phyloP scores from a whole-genome alignment of 179 eudicot genomes.

The Beta macrorhiza region DNA sequence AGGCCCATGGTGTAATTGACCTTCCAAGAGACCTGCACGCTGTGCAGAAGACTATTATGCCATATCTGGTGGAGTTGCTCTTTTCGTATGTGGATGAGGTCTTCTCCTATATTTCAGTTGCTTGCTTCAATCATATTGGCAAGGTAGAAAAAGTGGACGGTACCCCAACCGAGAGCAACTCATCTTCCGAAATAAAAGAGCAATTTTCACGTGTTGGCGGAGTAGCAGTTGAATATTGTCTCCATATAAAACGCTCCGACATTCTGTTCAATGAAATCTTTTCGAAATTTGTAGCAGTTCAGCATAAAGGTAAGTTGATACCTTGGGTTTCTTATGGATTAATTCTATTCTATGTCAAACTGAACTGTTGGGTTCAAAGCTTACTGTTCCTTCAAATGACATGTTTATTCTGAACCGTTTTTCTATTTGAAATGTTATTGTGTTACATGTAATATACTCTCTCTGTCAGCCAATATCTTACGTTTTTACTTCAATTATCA shows the following conservation, averaged over 20 bases:
- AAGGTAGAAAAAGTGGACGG: slow-evolving; percentile 50
- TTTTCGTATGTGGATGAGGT: slow-evolving; percentile 88
- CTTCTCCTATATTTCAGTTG: slow-evolving; percentile 92
- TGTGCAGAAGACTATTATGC: slow-evolving; percentile 66
- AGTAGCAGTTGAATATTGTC: slow-evolving; percentile 95
- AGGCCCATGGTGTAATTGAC: slow-evolving; percentile 87
- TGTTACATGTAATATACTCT: neutral
- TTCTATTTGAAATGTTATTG: neutral
- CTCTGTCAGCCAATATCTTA: too few relatives aligned
- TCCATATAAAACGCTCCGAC: slow-evolving; percentile 82
- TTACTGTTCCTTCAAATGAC: neutral
- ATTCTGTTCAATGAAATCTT: slow-evolving; percentile 79
- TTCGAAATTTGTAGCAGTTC: slow-evolving; percentile 66
- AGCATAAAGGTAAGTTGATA: slow-evolving; percentile 63
- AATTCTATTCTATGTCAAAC: neutral
- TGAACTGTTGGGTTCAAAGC: neutral
- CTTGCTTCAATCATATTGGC: slow-evolving; percentile 64
- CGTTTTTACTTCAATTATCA: neutral
- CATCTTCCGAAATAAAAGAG: slow-evolving; percentile 63
- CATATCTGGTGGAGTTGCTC: slow-evolving; percentile 78
- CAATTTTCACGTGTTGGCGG: slow-evolving; percentile 92
- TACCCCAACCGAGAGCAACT: slow-evolving; percentile 28
- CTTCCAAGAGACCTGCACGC: slow-evolving; percentile 74
- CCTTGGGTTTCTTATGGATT: slow-evolving; percentile 4
- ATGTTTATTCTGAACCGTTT: neutral